A percentile compares a stretch with the other conserved stretches of the same genome.
phyloP scores from a whole-genome alignment of 1,139 yeast species.

The Nakaseomyces nivariensis region DNA sequence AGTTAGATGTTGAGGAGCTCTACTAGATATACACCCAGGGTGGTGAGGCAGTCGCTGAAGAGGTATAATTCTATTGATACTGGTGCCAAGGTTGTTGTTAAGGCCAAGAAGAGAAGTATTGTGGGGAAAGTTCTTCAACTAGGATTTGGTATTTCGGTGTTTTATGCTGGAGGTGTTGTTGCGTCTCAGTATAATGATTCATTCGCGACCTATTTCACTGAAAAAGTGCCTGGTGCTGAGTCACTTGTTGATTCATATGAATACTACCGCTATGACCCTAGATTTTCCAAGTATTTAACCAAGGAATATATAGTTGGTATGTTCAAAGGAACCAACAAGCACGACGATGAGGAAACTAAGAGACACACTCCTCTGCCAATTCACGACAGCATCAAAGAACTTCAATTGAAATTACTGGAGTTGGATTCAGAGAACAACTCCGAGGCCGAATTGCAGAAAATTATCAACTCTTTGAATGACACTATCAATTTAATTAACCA shows the following conservation, averaged over 20 bases:
- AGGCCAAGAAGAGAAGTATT: constrained; percentile 8
- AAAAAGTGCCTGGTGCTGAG: constrained; percentile 54
- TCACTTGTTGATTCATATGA: constrained; percentile 42
- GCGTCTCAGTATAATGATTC: constrained; percentile 36
- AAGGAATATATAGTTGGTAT: not conserved
- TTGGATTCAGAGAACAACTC: constrained; percentile 15
- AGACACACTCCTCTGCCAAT: not conserved
- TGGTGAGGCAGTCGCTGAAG: not conserved
- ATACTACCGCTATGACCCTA: constrained; percentile 27
- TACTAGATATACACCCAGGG: not conserved
- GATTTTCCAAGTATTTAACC: not conserved
- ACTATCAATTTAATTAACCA: constrained; percentile 30
- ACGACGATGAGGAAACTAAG: not conserved
- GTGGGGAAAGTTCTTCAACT: constrained; percentile 28
- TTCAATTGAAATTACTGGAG: constrained; percentile 25
- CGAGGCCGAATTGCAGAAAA: constrained; percentile 27
- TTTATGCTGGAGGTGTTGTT: constrained; percentile 39
- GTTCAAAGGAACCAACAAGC: constrained; percentile 10
- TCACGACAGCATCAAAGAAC: constrained; percentile 5
- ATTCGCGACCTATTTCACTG: constrained; percentile 42
- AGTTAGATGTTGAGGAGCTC: not conserved
- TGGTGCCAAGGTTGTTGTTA: constrained; percentile 1
- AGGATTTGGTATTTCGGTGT: constrained; percentile 30
- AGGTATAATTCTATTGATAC: not conserved
- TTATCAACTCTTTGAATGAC: constrained; percentile 30